phyloP scores from a whole-genome alignment of 1,284 basidiomycete species.

The Fomitopsis schrenkii region DNA sequence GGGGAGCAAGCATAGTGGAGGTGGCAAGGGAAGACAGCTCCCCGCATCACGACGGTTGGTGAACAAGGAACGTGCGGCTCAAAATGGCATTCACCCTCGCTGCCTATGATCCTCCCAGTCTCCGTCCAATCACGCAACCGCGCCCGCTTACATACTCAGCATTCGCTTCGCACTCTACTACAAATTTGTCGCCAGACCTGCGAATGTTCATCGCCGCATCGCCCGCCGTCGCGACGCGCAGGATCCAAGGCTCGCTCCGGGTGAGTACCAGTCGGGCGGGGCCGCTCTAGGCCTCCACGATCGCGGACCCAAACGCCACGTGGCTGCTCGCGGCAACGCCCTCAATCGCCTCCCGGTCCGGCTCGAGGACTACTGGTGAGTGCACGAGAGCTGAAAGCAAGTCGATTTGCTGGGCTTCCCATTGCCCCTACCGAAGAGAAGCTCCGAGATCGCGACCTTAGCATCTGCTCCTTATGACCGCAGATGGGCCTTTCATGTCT shows the following conservation, averaged over 20 bases:
- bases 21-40: conserved; percentile 2
- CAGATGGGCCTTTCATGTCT: too few species aligned
- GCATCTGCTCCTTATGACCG: too few species aligned
- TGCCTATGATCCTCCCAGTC: neutral
- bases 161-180: neutral
- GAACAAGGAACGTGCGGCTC: conserved; percentile 4
- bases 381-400: neutral
- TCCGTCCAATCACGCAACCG: conserved; percentile 1
- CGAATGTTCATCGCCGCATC: too few species aligned
- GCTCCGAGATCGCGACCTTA: too few species aligned
- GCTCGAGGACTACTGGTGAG: neutral
- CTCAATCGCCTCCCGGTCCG: neutral
- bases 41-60: conserved; percentile 9
- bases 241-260: neutral
- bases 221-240: neutral
- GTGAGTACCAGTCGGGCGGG: neutral
- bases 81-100: neutral
- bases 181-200: neutral
- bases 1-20: conserved; percentile 15
- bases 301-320: neutral
- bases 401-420: too few species aligned
- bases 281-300: neutral
- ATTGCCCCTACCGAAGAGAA: too few species aligned
- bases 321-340: neutral
- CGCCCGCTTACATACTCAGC: neutral